Evolutionary conservation across 176 grass and related monocot genomes (phyloP), one percentile per base, ranked within the genome.

Genomic region (Oryza glaberrima): DNA sequence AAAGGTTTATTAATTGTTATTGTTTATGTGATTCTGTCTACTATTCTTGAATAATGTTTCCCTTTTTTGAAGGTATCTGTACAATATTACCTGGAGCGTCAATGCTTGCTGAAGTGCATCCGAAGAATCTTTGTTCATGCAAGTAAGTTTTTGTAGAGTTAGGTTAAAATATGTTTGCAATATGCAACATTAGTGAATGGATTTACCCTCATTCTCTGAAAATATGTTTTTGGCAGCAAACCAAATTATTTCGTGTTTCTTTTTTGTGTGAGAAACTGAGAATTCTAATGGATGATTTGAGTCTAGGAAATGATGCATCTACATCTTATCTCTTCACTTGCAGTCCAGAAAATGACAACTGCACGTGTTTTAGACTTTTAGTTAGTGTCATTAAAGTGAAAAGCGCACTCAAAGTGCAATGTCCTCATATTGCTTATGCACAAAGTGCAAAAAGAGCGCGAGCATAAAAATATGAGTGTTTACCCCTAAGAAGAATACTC

Each of bases 31-130:
- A 54, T 67, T 56, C 34, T n/a, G 20, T 17, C 66, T 56, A 75
- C 19, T 71, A 48, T 38, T 75, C 36, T 41, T 5, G 28, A 14
- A 87, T 85, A 69, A 84, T 56, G 19, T 54, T 84, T 77, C 25
- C 17, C 63, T 63, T 61, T 87, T 75, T 64, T 82, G 72, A 83
- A 97, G 95, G 86, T 92, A 65, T 83, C 88, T 13, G 49, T 93
- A 71, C 89, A 84, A 84, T 98, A 98, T 87, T 98, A 95, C 77
- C 84, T 95, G 74, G 95, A 98, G 83, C 91, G 95, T 64, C 95
- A 98, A 73, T 95, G 95, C 83, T 91, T 98, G 86, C 88, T 98
- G 79, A 94, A 98, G 82, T 98, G 93, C 84, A 90, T 93, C 25
- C 84, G 93, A 78, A 93, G 90, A 76, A 93, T 93, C 65, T 92